Base-by-base conservation (phyloP, 768 basidiomycete genomes). In the Boletellus ananiceps region DNA sequence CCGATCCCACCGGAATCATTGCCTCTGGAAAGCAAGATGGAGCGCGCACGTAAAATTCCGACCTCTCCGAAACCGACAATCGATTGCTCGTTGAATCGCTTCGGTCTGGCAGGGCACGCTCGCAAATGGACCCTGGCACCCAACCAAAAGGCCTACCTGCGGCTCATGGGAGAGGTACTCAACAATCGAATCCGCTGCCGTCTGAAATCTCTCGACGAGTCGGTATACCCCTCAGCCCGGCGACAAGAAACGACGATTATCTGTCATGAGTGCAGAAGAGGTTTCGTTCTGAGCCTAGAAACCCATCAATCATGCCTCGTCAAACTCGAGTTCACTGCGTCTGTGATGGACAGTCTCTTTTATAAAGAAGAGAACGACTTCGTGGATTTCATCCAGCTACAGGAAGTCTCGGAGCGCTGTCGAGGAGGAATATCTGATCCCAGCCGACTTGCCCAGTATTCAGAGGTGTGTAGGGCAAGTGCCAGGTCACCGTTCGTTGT, bases 261-360 rank as follows among this genome's bases (percentile, higher is more conserved):
- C 71, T 11, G 73, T 79, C 23, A 68, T 74, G 7, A 78, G 77
- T 48, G 71, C 72, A 1, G 71, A 72, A 37, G 80, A 6, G 63
- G 69, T 1, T 86, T 86, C 61, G 76, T 93, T 13, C 70, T 79
- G 2, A 76, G 74, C 39, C 69, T 93, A 29, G 88, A 94, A 65
- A 79, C 89, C 8, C 89, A 95, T 57, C 90, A 93, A 64, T 86
- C 90, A 16, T 95, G 93, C 66, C 69, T 95, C 4, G 83, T 88
- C 15, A 74, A 81, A 40, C 75, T 93, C 32, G 83, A 84, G 39
- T 74, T 74, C 32, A 79, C 85, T 0, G 75, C 77, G 1, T 64
- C 72, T 14, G 61, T 74, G 48, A 80, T 88, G 35, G 76, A 79
- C 40, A 60, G 67, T 16, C 68, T 84, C 54, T 65, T 71, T 38